Percentiles rank a stretch among this genome's conserved stretches.
phyloP scores from a whole-genome alignment of 108 stramenopile species.

The Skeletonema grethae region DNA sequence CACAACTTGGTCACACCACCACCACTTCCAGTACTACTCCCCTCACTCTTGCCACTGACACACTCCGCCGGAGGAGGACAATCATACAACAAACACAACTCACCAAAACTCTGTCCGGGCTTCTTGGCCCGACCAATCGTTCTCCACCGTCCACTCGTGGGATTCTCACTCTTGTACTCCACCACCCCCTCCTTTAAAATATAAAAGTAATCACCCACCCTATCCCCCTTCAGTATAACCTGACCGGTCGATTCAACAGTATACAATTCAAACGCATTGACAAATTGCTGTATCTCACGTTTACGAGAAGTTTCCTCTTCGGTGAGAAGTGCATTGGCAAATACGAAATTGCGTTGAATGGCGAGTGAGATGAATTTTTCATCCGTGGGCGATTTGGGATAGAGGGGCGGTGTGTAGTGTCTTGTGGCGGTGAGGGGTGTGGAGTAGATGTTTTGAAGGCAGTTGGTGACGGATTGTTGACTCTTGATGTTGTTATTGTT shows the following conservation, averaged over 20 bases:
- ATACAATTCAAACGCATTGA: conserved; percentile 46
- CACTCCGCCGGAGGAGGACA: conserved; percentile 74
- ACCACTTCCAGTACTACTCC: background rate
- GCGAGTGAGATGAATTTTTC: conserved; percentile 35
- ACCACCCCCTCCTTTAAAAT: conserved; percentile 55
- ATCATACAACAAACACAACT: conserved; percentile 79
- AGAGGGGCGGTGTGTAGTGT: conserved; percentile 20
- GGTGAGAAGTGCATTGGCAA: conserved; percentile 39
- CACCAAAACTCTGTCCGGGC: conserved; percentile 68
- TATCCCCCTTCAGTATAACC: conserved; percentile 32
- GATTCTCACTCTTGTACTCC: conserved; percentile 24
- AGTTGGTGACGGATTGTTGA: background rate
- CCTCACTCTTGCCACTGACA: conserved; percentile 16
- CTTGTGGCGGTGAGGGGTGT: conserved; percentile 15
- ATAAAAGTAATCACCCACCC: conserved; percentile 72
- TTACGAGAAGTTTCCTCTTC: conserved; percentile 24
- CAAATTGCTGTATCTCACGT: conserved; percentile 38
- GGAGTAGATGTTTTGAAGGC: conserved; percentile 31
- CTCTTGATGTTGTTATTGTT: no score
- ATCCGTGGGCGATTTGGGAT: conserved; percentile 35
- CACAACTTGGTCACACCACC: conserved; percentile 41
- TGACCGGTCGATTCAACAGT: conserved; percentile 6
- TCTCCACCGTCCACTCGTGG: conserved; percentile 3
- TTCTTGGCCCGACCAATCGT: conserved; percentile 25
- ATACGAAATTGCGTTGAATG: conserved; percentile 51